phyloP scores from a whole-genome alignment of 2,329 filamentous ascomycete genomes.

The Cercospora beticola region DNA sequence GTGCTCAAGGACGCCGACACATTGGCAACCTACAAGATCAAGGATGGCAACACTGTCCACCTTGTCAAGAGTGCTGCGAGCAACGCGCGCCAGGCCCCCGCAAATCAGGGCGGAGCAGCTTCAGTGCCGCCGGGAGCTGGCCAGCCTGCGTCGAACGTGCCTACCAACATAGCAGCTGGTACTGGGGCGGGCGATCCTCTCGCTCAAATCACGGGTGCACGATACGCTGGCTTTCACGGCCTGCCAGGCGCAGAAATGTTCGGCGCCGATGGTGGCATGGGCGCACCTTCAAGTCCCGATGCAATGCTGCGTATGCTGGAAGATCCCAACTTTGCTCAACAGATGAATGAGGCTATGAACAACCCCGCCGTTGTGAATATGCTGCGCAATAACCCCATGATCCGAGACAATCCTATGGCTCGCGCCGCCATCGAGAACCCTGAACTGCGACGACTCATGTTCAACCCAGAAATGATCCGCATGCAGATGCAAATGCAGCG shows the following conservation, averaged over 20 bases:
- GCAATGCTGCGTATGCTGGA: conserved; percentile 80
- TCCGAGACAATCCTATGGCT: conserved; percentile 85
- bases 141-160: conserved; percentile 60
- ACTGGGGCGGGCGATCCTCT: conserved; percentile 81
- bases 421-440: conserved; percentile 86
- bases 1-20: conserved; percentile 95
- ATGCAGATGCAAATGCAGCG: conserved; percentile 81
- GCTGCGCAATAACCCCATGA: conserved; percentile 64
- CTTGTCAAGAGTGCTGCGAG: conserved; percentile 95
- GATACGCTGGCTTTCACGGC: conserved; percentile 88
- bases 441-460: conserved; percentile 87
- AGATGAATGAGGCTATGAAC: conserved; percentile 91
- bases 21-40: conserved; percentile 86
- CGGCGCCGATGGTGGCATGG: conserved; percentile 94
- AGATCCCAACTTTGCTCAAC: conserved; percentile 81
- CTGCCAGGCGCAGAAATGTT: conserved; percentile 86
- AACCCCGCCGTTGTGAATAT: conserved; percentile 94
- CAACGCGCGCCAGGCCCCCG: conserved; percentile 64
- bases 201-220: conserved; percentile 84
- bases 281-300: conserved; percentile 78
- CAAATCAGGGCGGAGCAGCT: conserved; percentile 49
- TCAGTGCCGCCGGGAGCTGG: conserved; percentile 42
- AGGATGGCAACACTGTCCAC: conserved; percentile 91
- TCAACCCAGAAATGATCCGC: conserved; percentile 80
- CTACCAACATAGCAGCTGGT: conserved; percentile 76